Conservation (phyloP, 2,329 filamentous ascomycete genomes). For the Penicillium sp. region DNA sequence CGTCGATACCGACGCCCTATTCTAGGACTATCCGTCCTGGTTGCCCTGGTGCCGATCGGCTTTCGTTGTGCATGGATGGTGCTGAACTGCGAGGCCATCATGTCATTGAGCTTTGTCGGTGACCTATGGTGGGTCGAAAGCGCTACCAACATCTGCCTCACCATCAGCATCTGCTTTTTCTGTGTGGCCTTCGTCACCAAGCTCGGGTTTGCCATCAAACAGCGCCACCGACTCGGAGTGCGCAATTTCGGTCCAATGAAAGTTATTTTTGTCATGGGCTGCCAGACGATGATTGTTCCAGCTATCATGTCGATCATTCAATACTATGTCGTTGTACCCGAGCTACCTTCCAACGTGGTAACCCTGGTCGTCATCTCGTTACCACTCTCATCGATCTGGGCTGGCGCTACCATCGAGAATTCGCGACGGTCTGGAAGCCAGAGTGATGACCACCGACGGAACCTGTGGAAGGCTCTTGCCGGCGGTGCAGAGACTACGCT, state of each 20-base stretch:
- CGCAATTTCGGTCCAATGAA: conserved; percentile 62
- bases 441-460: conserved; percentile 16
- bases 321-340: conserved; percentile 50
- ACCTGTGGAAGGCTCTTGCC: conserved; percentile 29
- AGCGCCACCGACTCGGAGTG: conserved; percentile 56
- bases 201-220: conserved; percentile 55
- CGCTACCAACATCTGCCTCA: conserved; percentile 50
- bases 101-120: conserved; percentile 28
- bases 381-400: conserved; percentile 66
- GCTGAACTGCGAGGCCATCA: conserved; percentile 46
- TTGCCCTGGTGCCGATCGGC: conserved; percentile 52
- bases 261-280: conserved; percentile 64
- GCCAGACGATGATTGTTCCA: conserved; percentile 63
- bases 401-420: conserved; percentile 41
- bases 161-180: conserved; percentile 59
- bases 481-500: conserved; percentile 14
- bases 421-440: conserved; percentile 7
- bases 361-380: conserved; percentile 61
- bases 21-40: conserved; percentile 45
- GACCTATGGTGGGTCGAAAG: conserved; percentile 42
- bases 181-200: conserved; percentile 60
- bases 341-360: conserved; percentile 54
- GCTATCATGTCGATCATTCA: conserved; percentile 60
- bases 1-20: conserved; percentile 45
- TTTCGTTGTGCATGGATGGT: conserved; percentile 54